phyloP scores from a whole-genome alignment of 164 flowering plant species.

The Chimonanthus salicifolius region DNA sequence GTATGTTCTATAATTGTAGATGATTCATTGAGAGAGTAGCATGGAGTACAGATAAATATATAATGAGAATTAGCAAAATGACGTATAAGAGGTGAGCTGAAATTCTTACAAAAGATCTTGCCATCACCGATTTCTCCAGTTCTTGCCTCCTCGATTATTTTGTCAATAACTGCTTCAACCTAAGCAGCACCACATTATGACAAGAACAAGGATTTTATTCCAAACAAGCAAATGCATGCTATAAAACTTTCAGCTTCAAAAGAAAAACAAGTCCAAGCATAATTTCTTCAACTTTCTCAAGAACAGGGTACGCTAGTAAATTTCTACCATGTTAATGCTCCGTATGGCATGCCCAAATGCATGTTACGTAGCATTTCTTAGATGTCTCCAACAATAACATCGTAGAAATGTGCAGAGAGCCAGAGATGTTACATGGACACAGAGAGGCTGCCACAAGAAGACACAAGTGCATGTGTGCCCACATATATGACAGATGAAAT shows the following conservation, averaged over 20 bases:
- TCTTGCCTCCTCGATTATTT: conserved; percentile 73
- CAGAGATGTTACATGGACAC: too few species aligned
- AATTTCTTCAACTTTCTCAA: not conserved
- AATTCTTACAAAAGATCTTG: conserved; percentile 73
- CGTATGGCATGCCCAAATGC: too few species aligned
- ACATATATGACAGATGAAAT: too few species aligned
- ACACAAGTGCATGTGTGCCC: too few species aligned
- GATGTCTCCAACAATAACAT: too few species aligned
- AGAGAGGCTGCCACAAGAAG: too few species aligned
- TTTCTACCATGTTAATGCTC: too few species aligned
- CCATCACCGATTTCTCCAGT: conserved; percentile 99
- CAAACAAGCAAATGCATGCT: not conserved
- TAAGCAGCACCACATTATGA: conserved; percentile 12
- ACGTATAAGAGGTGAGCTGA: not conserved
- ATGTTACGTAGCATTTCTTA: too few species aligned
- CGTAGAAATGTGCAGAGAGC: too few species aligned
- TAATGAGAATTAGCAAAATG: not conserved
- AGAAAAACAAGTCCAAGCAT: not conserved
- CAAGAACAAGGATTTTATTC: not conserved
- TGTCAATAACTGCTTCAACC: conserved; percentile 87
- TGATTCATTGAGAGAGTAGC: not conserved
- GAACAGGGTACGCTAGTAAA: not conserved
- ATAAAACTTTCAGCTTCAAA: conserved; percentile 1
- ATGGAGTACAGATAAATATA: not conserved
- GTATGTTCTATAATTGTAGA: not conserved